Percentiles rank a stretch among this genome's conserved stretches.
phyloP scores from a whole-genome alignment of 306 rosid genomes.

The Pterocarpus macrocarpus region DNA sequence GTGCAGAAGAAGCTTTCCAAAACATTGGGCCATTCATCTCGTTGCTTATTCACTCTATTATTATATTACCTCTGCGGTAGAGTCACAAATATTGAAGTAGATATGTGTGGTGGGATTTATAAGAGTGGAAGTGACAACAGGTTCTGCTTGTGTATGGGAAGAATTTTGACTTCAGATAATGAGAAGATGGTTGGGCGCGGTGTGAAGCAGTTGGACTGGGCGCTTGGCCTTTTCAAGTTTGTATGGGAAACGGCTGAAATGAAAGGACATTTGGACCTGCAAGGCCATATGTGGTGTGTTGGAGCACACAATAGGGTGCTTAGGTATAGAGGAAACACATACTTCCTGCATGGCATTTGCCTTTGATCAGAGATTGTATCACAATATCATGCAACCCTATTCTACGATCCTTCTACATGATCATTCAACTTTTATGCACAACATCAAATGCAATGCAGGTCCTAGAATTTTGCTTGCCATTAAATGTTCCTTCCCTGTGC shows the following conservation, averaged over 20 bases:
- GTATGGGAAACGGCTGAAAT: slow-evolving; percentile 85
- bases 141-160: slow-evolving; percentile 78
- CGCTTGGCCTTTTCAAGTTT: slow-evolving; percentile 78
- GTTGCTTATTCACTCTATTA: slow-evolving; percentile 84
- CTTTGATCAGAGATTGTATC: slow-evolving; percentile 49
- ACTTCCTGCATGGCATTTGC: slow-evolving; percentile 66
- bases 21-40: slow-evolving; percentile 83
- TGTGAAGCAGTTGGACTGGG: slow-evolving; percentile 83
- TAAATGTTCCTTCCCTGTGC: not conserved
- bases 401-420: not conserved
- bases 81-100: slow-evolving; percentile 78
- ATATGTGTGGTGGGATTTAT: slow-evolving; percentile 75
- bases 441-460: not conserved
- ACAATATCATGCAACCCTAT: slow-evolving; percentile 6
- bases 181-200: slow-evolving; percentile 76
- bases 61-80: slow-evolving; percentile 70
- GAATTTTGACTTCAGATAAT: slow-evolving; percentile 74
- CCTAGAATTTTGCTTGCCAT: not conserved
- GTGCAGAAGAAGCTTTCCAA: slow-evolving; percentile 85
- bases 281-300: slow-evolving; percentile 90
- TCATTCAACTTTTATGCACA: not conserved
- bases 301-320: slow-evolving; percentile 69
- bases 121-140: slow-evolving; percentile 47
- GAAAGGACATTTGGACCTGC: slow-evolving; percentile 74
- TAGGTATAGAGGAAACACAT: slow-evolving; percentile 69